A percentile compares a stretch with the other conserved stretches of the same genome.
These are phyloP conservation scores for Claviceps paspali DNA, from an alignment of 2,329 filamentous ascomycete genomes.

Conservation along the genomic window DNA sequence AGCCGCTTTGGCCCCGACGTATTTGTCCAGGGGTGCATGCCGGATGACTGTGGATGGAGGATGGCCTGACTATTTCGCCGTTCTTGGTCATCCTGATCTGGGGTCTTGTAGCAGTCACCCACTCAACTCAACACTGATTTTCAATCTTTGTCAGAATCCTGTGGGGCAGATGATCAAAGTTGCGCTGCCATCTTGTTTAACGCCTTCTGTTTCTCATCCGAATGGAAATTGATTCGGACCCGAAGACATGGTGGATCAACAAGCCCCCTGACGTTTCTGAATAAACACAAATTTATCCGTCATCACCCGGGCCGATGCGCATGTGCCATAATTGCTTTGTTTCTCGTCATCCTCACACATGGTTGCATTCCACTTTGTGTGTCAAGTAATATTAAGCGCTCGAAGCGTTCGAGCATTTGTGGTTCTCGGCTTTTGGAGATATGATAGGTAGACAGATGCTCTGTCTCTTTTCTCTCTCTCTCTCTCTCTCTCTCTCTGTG, in stretches of 20 bases:
- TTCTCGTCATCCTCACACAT: background rate
- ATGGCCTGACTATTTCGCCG: background rate
- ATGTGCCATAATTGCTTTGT: background rate
- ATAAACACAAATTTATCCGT: background rate
- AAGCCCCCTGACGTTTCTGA: background rate
- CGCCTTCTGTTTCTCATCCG: slow-evolving; percentile 2
- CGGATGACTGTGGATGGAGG: background rate
- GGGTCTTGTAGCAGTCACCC: background rate
- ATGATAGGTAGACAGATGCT: no score
- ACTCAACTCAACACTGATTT: no score
- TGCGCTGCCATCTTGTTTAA: background rate
- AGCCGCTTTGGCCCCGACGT: background rate
- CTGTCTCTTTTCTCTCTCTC: background rate
- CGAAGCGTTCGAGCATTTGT: background rate
- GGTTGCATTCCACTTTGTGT: background rate
- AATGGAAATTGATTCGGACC: slow-evolving; percentile 4
- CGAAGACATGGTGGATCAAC: slow-evolving; percentile 3
- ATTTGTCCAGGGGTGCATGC: background rate
- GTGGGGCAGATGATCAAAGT: background rate
- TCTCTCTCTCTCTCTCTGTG: no score
- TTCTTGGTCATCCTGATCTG: background rate
- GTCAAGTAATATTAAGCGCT: slow-evolving; percentile 1
- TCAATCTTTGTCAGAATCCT: no score
- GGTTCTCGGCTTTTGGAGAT: background rate
- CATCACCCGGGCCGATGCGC: background rate